Conservation (phyloP, 2,329 filamentous ascomycete genomes). For the Fusarium dimerum region DNA sequence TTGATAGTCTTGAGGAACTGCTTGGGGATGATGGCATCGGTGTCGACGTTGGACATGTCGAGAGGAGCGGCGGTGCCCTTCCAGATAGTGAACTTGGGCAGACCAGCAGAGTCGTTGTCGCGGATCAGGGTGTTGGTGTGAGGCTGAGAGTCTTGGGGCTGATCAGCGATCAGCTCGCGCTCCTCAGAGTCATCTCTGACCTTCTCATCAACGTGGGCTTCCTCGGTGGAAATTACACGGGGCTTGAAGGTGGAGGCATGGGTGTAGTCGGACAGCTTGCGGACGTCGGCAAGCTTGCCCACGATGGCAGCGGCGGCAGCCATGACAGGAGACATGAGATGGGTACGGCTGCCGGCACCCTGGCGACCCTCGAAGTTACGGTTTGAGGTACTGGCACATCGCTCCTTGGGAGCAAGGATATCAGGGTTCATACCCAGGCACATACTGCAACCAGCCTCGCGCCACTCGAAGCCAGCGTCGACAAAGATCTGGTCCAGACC, state of each 20-base stretch:
- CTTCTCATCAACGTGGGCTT: slow-evolving; percentile 55
- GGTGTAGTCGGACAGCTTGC: slow-evolving; percentile 69
- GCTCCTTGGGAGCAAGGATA: slow-evolving; percentile 87
- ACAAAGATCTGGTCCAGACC: slow-evolving; percentile 90
- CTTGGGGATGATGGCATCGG: slow-evolving; percentile 99
- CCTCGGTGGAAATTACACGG: slow-evolving; percentile 41
- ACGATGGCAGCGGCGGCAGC: slow-evolving; percentile 87
- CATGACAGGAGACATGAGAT: slow-evolving; percentile 97
- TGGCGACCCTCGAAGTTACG: slow-evolving; percentile 97
- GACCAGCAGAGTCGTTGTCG: slow-evolving; percentile 54
- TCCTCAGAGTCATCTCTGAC: slow-evolving; percentile 53
- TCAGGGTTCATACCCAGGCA: slow-evolving; percentile 99
- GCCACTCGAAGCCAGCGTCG: slow-evolving; percentile 95
- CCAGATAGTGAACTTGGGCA: slow-evolving; percentile 80
- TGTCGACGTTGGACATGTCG: slow-evolving; percentile 90
- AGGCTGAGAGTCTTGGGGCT: slow-evolving; percentile 64
- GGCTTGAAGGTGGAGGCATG: slow-evolving; percentile 62
- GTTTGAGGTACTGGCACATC: slow-evolving; percentile 94
- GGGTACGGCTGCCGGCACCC: slow-evolving; percentile 86
- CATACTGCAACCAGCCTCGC: slow-evolving; percentile 98
- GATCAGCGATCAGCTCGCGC: slow-evolving; percentile 55
- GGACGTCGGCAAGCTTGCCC: slow-evolving; percentile 89
- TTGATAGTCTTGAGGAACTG: slow-evolving; percentile 99
- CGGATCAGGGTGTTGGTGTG: slow-evolving; percentile 63
- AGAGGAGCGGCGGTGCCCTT: slow-evolving; percentile 87